Evolutionary conservation across 208 protist species (phyloP), one percentile per base, ranked within the genome.

Genomic region (Crithidia acanthocephali): DNA sequence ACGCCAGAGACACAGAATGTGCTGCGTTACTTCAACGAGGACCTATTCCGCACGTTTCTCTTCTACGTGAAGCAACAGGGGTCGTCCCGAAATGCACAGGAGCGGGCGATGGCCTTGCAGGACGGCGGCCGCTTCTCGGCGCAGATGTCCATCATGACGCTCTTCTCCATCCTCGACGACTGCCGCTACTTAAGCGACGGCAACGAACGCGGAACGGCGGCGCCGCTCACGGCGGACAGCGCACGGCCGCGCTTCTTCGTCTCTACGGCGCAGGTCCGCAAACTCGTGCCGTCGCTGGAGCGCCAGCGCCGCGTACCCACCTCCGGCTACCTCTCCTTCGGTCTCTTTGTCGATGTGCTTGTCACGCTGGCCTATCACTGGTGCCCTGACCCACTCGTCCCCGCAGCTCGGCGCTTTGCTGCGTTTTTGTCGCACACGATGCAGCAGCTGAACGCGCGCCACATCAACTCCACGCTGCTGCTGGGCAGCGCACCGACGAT

Each of bases 11-110:
- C 70, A 32, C 92, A 92, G 44, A 66, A 81, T 25, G 82, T 96
- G 61, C 65, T 92, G 30, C 18, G 64, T 22, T 92, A 88, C 60
- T 96, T 92, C 74, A 68, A 68, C 50, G 80, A 92, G 23, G 88
- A 94, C 53, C 59, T 96, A 15, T 74, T 80, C 22, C 84, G 92
- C 28, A 68, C 91, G 15, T 96, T 88, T 67, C 88, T 96, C 48
- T 94, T 92, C 69, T 96, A 96, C 60, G 53, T 92, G 23, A 89
- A 86, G 45, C 72, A 78, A 62, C 91, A 94, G 70, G 81, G 90
- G 60, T 56, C 51, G 20, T 85, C 76, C n/a, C 74, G 70, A 9
- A 71, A 80, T 13, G 61, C 60, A 7, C 47, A 70, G n/a, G 79
- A 87, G 42, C 75, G 74, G 16, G 58, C 63, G 44, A 81, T 87